Conservation (phyloP, 2,329 filamentous ascomycete genomes). For the Colletotrichum sp. region DNA sequence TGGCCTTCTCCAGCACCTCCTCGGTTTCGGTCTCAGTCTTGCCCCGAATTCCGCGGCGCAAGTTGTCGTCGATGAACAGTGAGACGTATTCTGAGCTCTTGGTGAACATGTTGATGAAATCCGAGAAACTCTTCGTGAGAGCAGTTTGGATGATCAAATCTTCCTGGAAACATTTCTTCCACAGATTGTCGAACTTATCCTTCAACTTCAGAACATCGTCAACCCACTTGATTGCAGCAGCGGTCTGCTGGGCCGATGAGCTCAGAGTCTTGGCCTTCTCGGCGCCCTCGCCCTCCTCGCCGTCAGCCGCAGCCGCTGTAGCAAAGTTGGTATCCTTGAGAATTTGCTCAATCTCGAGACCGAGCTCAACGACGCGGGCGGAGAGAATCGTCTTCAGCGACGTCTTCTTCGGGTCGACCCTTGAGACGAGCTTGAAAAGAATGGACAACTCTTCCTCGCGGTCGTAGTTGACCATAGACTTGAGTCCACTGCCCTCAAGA, state of each 20-base stretch:
- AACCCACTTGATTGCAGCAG: constrained; percentile 92
- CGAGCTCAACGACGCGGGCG: constrained; percentile 77
- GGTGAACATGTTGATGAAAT: constrained; percentile 91
- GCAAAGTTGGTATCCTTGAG: constrained; percentile 62
- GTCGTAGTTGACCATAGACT: constrained; percentile 91
- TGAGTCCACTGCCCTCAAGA: constrained; percentile 83
- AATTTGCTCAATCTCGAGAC: constrained; percentile 78
- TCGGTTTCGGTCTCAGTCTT: constrained; percentile 92
- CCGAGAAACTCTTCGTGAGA: constrained; percentile 83
- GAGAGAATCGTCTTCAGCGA: constrained; percentile 75
- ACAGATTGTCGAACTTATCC: constrained; percentile 86
- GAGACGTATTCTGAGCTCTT: constrained; percentile 92
- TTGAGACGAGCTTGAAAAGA: constrained; percentile 77
- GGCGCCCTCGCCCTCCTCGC: constrained; percentile 54
- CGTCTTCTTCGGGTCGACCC: constrained; percentile 76
- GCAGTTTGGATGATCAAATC: constrained; percentile 82
- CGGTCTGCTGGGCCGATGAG: constrained; percentile 75
- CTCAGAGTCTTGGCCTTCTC: constrained; percentile 45
- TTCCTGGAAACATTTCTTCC: constrained; percentile 71
- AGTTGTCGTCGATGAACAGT: constrained; percentile 93
- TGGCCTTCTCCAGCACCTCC: constrained; percentile 83
- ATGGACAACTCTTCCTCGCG: constrained; percentile 77
- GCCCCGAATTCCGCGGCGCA: constrained; percentile 91
- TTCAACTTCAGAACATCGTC: constrained; percentile 87
- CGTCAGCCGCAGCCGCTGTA: constrained; percentile 37